Percentiles rank a stretch among this genome's conserved stretches.
phyloP scores from a whole-genome alignment of 345 rosid species.

The Kandelia obovata region DNA sequence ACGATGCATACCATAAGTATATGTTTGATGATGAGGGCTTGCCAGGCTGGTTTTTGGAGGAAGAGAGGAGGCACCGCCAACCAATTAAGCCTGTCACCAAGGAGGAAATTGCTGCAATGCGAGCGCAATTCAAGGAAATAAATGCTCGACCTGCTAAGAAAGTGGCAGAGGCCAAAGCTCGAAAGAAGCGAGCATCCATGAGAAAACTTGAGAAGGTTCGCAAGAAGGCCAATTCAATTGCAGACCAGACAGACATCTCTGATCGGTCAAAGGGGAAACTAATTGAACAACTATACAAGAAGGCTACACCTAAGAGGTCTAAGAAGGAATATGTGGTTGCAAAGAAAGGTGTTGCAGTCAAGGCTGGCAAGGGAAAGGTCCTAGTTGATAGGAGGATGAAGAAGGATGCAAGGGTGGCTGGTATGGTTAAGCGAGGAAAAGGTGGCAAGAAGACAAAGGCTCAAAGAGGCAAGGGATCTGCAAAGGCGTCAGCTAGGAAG shows the following conservation, averaged over 20 bases:
- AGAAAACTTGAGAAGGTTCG: conserved; percentile 81
- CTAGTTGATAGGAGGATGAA: conserved; percentile 87
- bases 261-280: conserved; percentile 77
- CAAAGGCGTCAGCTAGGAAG: conserved; percentile 39
- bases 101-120: conserved; percentile 82
- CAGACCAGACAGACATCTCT: conserved; percentile 69
- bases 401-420: conserved; percentile 57
- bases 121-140: conserved; percentile 85
- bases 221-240: conserved; percentile 80
- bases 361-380: conserved; percentile 78
- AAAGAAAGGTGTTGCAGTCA: conserved; percentile 85
- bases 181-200: conserved; percentile 71
- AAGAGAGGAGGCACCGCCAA: conserved; percentile 74
- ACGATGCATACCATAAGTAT: conserved; percentile 76
- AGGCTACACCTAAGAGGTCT: conserved; percentile 63
- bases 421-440: conserved; percentile 50
- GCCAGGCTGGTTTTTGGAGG: conserved; percentile 87
- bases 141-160: conserved; percentile 94
- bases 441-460: conserved; percentile 44
- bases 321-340: conserved; percentile 80
- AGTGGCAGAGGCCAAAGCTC: conserved; percentile 87
- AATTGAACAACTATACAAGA: conserved; percentile 84
- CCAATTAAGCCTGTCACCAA: conserved; percentile 75
- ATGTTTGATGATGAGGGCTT: conserved; percentile 72
- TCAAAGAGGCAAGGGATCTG: conserved; percentile 36